Evolutionary conservation across 2,329 filamentous ascomycete species (phyloP).

Genomic region (Claviceps capensis): DNA sequence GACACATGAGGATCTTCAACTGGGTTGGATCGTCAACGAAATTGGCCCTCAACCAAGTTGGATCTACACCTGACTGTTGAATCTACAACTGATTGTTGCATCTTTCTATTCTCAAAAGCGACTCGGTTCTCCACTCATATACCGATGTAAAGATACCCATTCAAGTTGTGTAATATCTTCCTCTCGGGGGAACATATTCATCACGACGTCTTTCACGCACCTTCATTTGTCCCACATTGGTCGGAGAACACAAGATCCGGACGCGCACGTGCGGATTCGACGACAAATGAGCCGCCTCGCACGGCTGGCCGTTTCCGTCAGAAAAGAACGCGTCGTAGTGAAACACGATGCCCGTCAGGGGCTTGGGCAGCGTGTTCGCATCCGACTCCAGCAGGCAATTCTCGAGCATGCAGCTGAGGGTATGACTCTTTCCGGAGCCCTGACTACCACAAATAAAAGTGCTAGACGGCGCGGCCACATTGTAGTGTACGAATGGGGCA

Average conservation of each 20-base stretch:
- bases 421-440: conserved; percentile 51
- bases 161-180: too few species aligned
- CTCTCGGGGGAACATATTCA: too few species aligned
- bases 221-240: conserved; percentile 30
- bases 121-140: too few species aligned
- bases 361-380: conserved; percentile 32
- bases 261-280: conserved; percentile 30
- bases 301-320: conserved; percentile 33
- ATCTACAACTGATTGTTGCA: too few species aligned
- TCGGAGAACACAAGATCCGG: conserved; percentile 39
- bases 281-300: conserved; percentile 45
- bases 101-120: too few species aligned
- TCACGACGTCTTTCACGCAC: conserved; percentile 5
- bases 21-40: too few species aligned
- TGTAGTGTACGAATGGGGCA: conserved; percentile 27
- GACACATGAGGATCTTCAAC: too few species aligned
- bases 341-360: conserved; percentile 48
- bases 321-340: conserved; percentile 47
- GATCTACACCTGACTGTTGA: too few species aligned
- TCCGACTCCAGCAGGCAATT: conserved; percentile 37
- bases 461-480: conserved; percentile 38
- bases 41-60: too few species aligned
- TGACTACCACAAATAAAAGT: conserved; percentile 52
- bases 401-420: conserved; percentile 40
- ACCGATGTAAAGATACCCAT: too few species aligned